Percentiles rank a stretch among this genome's conserved stretches.
These are phyloP conservation scores for Zygosaccharomyces rouxii DNA, from an alignment of 805 yeast genomes.

Conservation along the genomic window DNA sequence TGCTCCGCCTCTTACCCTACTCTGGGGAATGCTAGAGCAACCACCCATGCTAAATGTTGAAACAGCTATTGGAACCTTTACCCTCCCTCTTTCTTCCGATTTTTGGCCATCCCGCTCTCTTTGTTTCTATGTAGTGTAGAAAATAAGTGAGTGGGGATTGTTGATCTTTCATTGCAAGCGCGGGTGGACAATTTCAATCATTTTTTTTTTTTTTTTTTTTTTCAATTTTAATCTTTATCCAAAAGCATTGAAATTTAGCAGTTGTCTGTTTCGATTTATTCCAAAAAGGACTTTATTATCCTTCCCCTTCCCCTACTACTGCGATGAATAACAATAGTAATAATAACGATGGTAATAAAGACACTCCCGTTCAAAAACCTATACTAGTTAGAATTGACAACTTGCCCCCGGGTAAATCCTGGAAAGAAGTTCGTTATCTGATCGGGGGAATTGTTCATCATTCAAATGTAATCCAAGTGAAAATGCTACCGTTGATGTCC, in stretches of 20 bases:
- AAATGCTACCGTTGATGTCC: slow-evolving; percentile 31
- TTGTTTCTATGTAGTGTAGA: background rate
- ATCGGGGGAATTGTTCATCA: slow-evolving; percentile 34
- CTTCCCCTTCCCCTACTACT: background rate
- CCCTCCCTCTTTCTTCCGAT: background rate
- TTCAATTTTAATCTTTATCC: no score
- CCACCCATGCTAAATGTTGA: background rate
- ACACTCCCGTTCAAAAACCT: slow-evolving; percentile 2
- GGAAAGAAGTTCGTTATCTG: slow-evolving; percentile 34
- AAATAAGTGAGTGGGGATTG: background rate
- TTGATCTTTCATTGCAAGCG: background rate
- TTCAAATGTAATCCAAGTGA: slow-evolving; percentile 29
- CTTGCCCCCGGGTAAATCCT: slow-evolving; percentile 33
- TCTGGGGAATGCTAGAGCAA: background rate
- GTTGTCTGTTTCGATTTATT: no score
- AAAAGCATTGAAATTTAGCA: no score
- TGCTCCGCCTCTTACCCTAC: background rate
- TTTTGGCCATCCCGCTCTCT: background rate
- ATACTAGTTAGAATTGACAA: slow-evolving; percentile 29
- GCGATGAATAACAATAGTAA: background rate
- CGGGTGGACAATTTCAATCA: no score
- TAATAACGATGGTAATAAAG: background rate
- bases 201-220: no score
- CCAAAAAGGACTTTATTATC: no score
- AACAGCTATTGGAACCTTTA: background rate